Conservation (phyloP, 176 grass and related monocot species). For the Carex myosuroides region DNA sequence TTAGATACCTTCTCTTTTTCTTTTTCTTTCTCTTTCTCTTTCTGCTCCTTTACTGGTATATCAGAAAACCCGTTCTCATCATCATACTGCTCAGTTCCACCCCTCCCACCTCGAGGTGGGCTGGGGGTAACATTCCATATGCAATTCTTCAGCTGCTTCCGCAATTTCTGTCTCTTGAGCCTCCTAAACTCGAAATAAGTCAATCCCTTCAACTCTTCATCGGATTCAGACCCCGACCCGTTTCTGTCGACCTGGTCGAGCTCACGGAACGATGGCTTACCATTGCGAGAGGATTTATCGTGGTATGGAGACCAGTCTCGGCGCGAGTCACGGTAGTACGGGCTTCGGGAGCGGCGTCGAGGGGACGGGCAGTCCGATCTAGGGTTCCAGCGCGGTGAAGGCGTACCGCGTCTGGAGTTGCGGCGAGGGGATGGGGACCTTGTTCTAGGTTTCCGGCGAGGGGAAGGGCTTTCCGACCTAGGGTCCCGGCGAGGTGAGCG, state of each 20-base stretch:
- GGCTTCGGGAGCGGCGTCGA: slow-evolving; percentile 31
- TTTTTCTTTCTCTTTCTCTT: slow-evolving; percentile 30
- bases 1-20: neutral
- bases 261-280: neutral
- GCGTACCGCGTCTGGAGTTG: slow-evolving; percentile 24
- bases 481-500: neutral
- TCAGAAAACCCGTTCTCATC: slow-evolving; percentile 28
- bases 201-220: slow-evolving; percentile 74
- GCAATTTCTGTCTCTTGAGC: slow-evolving; percentile 69
- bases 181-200: slow-evolving; percentile 77
- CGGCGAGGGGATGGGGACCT: slow-evolving; percentile 44
- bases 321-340: slow-evolving; percentile 31
- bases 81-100: slow-evolving; percentile 20
- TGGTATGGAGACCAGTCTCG: slow-evolving; percentile 34
- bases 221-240: slow-evolving; percentile 28
- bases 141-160: slow-evolving; percentile 57
- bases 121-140: slow-evolving; percentile 68
- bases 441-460: neutral
- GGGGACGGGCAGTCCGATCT: slow-evolving; percentile 25
- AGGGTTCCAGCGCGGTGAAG: slow-evolving; percentile 27
- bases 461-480: neutral
- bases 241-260: neutral
- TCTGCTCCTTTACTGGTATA: slow-evolving; percentile 19
- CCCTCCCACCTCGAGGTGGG: slow-evolving; percentile 42
- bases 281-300: slow-evolving; percentile 27